Conservation (phyloP, 148 eudicot species). For the Hydrangea macrophylla region DNA sequence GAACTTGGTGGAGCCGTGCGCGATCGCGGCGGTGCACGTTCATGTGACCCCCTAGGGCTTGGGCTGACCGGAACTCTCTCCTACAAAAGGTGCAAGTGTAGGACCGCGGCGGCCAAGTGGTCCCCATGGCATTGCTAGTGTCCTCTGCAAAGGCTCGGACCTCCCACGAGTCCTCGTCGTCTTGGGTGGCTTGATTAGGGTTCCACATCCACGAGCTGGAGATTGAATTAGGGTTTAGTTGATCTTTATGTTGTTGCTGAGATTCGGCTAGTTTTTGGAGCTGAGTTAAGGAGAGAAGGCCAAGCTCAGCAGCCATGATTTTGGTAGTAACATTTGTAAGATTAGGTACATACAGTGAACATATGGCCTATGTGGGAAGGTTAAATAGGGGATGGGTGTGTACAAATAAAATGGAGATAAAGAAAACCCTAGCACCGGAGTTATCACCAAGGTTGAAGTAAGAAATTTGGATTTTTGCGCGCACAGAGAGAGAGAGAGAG, state of each 20-base stretch:
- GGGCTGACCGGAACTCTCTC: conserved; percentile 68
- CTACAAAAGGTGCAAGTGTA: conserved; percentile 61
- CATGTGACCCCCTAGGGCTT: conserved; percentile 84
- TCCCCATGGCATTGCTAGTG: conserved; percentile 27
- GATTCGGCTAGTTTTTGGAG: conserved; percentile 15
- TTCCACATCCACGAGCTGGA: conserved; percentile 29
- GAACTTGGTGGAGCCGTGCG: conserved; percentile 36
- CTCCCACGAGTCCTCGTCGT: conserved; percentile 41
- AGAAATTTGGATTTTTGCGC: conserved; percentile 18
- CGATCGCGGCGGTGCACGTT: conserved; percentile 73
- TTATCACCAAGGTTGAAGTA: conserved; percentile 16
- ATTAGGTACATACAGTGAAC: neutral
- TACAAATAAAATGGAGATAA: conserved; percentile 15
- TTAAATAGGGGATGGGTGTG: conserved; percentile 25
- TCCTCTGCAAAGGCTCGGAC: conserved; percentile 41
- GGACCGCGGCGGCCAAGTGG: conserved; percentile 67
- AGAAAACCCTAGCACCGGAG: conserved; percentile 8
- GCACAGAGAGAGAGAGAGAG: no score
- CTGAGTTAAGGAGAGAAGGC: conserved; percentile 17
- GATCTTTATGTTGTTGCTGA: conserved; percentile 1
- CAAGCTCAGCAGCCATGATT: conserved; percentile 22
- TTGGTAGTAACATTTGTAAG: neutral
- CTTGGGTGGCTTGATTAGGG: conserved; percentile 16
- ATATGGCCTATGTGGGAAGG: conserved; percentile 15
- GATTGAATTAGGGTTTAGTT: conserved; percentile 5